A percentile compares a stretch with the other conserved stretches of the same genome.
Evolutionary conservation across 345 rosid genomes (phyloP).

Genomic region (Hibiscus mutabilis): DNA sequence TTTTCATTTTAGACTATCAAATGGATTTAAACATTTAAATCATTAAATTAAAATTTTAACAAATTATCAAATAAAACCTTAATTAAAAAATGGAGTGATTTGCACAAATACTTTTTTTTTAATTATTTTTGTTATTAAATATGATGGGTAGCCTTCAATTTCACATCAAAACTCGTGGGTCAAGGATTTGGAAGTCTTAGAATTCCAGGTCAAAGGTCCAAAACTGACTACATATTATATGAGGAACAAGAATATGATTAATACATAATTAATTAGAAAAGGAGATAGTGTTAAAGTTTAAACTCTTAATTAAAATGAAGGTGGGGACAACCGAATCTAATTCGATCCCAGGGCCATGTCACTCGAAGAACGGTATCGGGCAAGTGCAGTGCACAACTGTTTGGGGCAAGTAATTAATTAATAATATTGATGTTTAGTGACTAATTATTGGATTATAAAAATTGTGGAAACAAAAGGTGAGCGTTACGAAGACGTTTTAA

Average conservation of each 20-base stretch:
- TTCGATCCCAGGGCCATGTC: neutral
- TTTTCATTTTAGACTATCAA: no score
- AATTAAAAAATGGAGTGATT: no score
- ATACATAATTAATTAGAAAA: neutral
- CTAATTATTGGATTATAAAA: neutral
- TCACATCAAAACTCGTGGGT: neutral
- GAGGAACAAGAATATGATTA: neutral
- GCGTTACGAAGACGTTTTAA: neutral
- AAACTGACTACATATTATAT: neutral
- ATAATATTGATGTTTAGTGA: neutral
- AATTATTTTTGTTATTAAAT: no score
- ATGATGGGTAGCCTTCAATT: no score
- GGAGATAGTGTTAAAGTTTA: neutral
- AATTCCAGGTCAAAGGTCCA: neutral
- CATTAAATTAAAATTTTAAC: no score
- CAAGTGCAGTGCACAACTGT: conserved; percentile 9
- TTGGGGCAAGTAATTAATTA: neutral
- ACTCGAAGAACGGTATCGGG: neutral
- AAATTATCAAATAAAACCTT: no score
- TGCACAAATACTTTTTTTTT: no score
- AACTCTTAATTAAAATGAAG: neutral
- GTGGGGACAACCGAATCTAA: conserved; percentile 3
- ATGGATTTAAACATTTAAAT: no score
- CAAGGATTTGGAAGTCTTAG: neutral
- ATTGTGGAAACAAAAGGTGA: neutral